These are phyloP conservation scores for Candida mattraensis DNA, from an alignment of 805 yeast species.

Conservation along the genomic window DNA sequence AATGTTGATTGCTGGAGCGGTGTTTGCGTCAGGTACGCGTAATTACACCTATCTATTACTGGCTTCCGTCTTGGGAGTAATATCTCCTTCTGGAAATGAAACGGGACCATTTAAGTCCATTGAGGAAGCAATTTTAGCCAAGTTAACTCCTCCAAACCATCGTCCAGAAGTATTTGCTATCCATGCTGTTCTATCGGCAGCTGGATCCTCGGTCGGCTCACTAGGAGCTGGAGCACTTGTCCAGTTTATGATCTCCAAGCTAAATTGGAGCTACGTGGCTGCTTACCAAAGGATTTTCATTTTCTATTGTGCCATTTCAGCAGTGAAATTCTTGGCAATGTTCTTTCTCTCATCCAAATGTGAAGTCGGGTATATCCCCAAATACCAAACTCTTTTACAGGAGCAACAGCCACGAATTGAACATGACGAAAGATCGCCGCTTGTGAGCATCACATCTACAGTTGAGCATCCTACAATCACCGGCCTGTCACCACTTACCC, in stretches of 20 bases:
- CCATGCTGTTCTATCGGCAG: conserved; percentile 66
- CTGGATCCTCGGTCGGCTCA: conserved; percentile 76
- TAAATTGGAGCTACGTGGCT: conserved; percentile 36
- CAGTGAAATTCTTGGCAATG: conserved; percentile 50
- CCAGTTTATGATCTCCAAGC: conserved; percentile 39
- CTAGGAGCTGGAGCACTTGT: conserved; percentile 60
- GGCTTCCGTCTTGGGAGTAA: conserved; percentile 82
- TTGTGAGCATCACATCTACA: conserved; percentile 19
- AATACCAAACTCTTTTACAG: conserved; percentile 16
- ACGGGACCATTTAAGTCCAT: conserved; percentile 88
- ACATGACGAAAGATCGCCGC: conserved; percentile 16
- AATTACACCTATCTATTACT: conserved; percentile 54
- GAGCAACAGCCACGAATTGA: conserved; percentile 2
- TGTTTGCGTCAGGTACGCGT: conserved; percentile 53
- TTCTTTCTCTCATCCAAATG: conserved; percentile 50
- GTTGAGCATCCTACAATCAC: conserved; percentile 28
- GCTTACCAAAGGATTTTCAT: conserved; percentile 60
- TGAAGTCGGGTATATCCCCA: conserved; percentile 40
- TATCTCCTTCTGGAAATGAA: conserved; percentile 87
- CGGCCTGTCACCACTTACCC: conserved; percentile 45
- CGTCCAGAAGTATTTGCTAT: conserved; percentile 76
- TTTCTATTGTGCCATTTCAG: conserved; percentile 55
- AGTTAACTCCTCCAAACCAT: conserved; percentile 61
- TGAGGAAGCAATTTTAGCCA: conserved; percentile 82
- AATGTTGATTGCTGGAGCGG: conserved; percentile 68